Conservation (phyloP, 192 early-diverging fungal genomes). For the Umbelopsis sp. region DNA sequence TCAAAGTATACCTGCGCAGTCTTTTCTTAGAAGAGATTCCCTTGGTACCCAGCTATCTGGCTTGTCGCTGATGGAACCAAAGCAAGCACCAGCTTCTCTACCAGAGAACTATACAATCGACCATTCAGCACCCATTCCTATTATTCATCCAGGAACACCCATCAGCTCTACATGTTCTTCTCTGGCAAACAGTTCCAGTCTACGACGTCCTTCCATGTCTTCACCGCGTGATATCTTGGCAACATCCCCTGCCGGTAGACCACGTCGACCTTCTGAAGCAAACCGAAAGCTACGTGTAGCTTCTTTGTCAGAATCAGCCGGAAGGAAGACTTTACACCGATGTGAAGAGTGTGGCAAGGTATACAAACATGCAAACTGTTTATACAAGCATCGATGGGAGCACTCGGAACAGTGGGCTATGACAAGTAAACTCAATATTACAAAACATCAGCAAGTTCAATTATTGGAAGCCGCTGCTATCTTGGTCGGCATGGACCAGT, state of each 20-base stretch:
- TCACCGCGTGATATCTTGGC: slow-evolving; percentile 1
- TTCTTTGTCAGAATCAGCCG: slow-evolving; percentile 26
- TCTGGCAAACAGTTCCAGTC: neutral
- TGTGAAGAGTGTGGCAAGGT: slow-evolving; percentile 65
- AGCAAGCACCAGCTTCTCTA: slow-evolving; percentile 6
- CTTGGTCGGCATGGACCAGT: slow-evolving; percentile 51
- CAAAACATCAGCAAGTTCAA: slow-evolving; percentile 72
- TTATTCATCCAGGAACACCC: slow-evolving; percentile 11
- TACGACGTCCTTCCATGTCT: slow-evolving; percentile 11
- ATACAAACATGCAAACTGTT: slow-evolving; percentile 67
- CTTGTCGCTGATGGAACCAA: slow-evolving; percentile 18
- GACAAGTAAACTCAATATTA: slow-evolving; percentile 55
- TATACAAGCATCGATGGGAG: slow-evolving; percentile 71
- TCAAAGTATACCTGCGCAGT: slow-evolving; percentile 16
- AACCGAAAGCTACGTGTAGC: slow-evolving; percentile 17
- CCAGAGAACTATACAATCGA: slow-evolving; percentile 39
- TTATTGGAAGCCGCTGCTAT: slow-evolving; percentile 68
- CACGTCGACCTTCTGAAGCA: slow-evolving; percentile 21
- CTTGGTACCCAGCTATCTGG: slow-evolving; percentile 23
- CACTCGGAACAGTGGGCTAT: slow-evolving; percentile 68
- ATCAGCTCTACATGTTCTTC: slow-evolving; percentile 1
- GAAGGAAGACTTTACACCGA: slow-evolving; percentile 18
- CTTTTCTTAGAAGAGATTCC: slow-evolving; percentile 21
- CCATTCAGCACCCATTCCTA: slow-evolving; percentile 20
- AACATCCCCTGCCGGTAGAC: slow-evolving; percentile 18